These are phyloP conservation scores for Aphanocladium album DNA, from an alignment of 2,329 filamentous ascomycete genomes.

Conservation along the genomic window DNA sequence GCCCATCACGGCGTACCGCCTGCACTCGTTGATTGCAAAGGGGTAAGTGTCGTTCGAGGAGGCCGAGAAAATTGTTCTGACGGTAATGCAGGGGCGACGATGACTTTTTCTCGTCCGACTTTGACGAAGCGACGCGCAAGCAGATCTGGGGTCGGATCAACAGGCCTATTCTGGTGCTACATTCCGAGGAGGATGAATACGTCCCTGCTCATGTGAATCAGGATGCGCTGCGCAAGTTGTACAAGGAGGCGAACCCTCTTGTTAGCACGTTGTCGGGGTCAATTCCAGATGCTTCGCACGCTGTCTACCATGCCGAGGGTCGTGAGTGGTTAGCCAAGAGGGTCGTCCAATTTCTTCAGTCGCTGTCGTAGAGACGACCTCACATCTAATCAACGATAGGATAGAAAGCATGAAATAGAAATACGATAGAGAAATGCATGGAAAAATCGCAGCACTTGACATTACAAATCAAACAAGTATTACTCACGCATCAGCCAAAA, in stretches of 20 bases:
- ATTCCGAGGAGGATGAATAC: conserved; percentile 62
- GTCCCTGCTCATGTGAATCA: conserved; percentile 57
- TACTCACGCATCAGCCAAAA: not conserved
- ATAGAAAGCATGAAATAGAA: not conserved
- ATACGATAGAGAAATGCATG: not conserved
- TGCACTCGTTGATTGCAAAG: conserved; percentile 43
- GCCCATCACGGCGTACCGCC: conserved; percentile 49
- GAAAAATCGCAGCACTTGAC: not conserved
- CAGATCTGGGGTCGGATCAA: conserved; percentile 62
- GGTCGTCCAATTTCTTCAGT: conserved; percentile 42
- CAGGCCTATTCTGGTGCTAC: conserved; percentile 58
- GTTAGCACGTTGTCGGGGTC: conserved; percentile 47
- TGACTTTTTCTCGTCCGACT: conserved; percentile 81
- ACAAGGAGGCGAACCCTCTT: conserved; percentile 42
- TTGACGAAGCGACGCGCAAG: conserved; percentile 51
- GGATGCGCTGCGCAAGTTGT: conserved; percentile 50
- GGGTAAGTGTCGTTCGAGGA: conserved; percentile 37
- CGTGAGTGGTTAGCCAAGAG: conserved; percentile 46
- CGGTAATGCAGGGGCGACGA: conserved; percentile 58
- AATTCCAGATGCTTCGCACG: conserved; percentile 50
- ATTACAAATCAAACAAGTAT: not conserved
- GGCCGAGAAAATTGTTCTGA: not conserved
- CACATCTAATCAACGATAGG: not conserved
- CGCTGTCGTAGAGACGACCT: conserved; percentile 13
- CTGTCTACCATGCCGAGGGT: conserved; percentile 40